These are phyloP conservation scores for Penicillium brevicompactum DNA, from an alignment of 2,329 filamentous ascomycete genomes.

Conservation along the genomic window DNA sequence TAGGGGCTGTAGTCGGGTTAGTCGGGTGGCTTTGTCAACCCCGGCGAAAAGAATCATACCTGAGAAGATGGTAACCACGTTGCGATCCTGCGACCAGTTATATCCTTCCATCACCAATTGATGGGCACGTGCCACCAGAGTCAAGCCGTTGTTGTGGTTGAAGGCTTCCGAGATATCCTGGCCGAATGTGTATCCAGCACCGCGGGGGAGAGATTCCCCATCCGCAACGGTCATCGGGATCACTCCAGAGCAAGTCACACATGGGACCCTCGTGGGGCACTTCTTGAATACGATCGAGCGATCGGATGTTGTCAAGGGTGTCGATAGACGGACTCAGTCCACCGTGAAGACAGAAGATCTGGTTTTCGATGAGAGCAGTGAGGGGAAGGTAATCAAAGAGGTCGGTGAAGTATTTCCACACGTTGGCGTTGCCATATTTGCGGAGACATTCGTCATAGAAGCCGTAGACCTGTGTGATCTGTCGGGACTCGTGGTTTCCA, in stretches of 20 bases:
- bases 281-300: constrained; percentile 94
- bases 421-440: constrained; percentile 98
- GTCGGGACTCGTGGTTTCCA: constrained; percentile 97
- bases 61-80: constrained; percentile 98
- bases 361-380: constrained; percentile 96
- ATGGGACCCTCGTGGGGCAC: constrained; percentile 98
- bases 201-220: constrained; percentile 93
- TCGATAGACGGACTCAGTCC: constrained; percentile 95
- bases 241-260: constrained; percentile 97
- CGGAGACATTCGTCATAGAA: constrained; percentile 99
- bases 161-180: constrained; percentile 98
- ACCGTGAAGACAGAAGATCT: constrained; percentile 98
- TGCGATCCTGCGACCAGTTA: constrained; percentile 98
- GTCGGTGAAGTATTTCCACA: constrained; percentile 99
- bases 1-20: constrained; percentile 59
- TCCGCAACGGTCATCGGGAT: constrained; percentile 93
- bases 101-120: constrained; percentile 99
- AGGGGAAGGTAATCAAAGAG: constrained; percentile 98
- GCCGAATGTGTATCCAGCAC: constrained; percentile 92
- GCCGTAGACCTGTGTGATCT: constrained; percentile 98
- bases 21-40: background rate
- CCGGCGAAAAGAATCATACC: constrained; percentile 56
- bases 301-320: constrained; percentile 92
- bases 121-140: constrained; percentile 91
- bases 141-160: constrained; percentile 98